These are phyloP conservation scores for Neolentinus lepideus DNA, from an alignment of 1,284 basidiomycete species.

Conservation along the genomic window DNA sequence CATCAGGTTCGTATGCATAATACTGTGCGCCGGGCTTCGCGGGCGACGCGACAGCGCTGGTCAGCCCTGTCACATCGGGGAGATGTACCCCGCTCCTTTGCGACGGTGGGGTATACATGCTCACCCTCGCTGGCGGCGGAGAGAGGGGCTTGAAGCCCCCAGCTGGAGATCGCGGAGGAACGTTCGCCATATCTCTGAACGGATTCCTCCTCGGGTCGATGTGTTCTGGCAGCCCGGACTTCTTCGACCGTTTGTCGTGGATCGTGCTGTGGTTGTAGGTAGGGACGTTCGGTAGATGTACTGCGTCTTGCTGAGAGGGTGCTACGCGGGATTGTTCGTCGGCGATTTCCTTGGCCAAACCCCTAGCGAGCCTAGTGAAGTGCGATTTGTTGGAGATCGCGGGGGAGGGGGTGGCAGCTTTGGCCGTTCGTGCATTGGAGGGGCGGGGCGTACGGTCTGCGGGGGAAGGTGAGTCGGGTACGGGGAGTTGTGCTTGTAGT, in stretches of 20 bases:
- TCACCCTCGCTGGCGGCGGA: not conserved
- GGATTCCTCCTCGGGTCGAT: constrained; percentile 11
- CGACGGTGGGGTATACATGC: not conserved
- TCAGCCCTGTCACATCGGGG: constrained; percentile 75
- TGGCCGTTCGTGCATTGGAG: constrained; percentile 11
- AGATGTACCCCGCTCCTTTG: constrained; percentile 35
- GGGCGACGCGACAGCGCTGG: constrained; percentile 66
- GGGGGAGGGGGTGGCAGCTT: constrained; percentile 25
- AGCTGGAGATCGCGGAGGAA: constrained; percentile 1
- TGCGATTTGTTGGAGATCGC: constrained; percentile 44
- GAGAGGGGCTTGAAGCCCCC: not conserved
- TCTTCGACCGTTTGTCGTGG: constrained; percentile 5
- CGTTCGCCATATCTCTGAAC: constrained; percentile 13
- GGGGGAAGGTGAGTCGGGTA: constrained; percentile 9
- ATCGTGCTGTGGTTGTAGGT: constrained; percentile 15
- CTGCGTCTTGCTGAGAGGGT: not conserved
- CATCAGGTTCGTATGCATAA: constrained; percentile 36
- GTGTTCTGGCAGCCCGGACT: not conserved
- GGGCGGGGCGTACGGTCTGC: constrained; percentile 11
- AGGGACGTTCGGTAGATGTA: not conserved
- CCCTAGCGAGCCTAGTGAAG: constrained; percentile 52
- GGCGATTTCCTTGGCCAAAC: constrained; percentile 46
- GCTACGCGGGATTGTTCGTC: constrained; percentile 25
- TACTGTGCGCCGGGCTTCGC: constrained; percentile 45
- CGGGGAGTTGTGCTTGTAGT: constrained; percentile 7